Evolutionary conservation across 2,329 filamentous ascomycete genomes (phyloP).

Genomic region (Pseudogymnoascus sp.): DNA sequence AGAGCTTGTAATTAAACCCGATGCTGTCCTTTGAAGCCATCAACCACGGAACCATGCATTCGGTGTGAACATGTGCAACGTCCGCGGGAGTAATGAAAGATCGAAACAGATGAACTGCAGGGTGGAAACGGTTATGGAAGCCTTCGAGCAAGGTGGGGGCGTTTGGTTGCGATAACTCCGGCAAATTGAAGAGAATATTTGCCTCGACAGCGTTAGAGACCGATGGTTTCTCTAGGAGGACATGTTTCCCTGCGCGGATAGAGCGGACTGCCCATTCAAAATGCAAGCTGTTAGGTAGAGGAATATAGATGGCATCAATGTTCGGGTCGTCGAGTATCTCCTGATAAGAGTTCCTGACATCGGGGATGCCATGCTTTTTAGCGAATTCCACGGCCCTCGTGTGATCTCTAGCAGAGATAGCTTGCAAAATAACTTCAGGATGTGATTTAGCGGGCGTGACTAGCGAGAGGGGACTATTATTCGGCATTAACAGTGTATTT

Average conservation of each 20-base stretch:
- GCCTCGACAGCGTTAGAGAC: constrained; percentile 38
- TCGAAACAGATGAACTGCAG: constrained; percentile 35
- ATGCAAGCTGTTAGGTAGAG: constrained; percentile 35
- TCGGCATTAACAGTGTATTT: background rate
- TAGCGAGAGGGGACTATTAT: constrained; percentile 30
- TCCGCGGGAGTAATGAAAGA: constrained; percentile 30
- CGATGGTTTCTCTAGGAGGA: constrained; percentile 45
- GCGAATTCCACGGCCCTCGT: constrained; percentile 39
- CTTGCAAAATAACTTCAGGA: constrained; percentile 42
- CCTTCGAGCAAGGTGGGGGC: constrained; percentile 43
- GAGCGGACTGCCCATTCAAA: constrained; percentile 40
- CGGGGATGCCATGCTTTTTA: constrained; percentile 41
- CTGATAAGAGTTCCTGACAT: constrained; percentile 41
- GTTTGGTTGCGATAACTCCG: constrained; percentile 24
- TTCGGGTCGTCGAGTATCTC: constrained; percentile 34
- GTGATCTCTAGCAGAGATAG: constrained; percentile 41
- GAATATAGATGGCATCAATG: constrained; percentile 43
- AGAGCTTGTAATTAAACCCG: constrained; percentile 33
- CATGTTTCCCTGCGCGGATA: constrained; percentile 41
- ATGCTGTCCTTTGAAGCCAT: constrained; percentile 31
- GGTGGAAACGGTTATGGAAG: constrained; percentile 42
- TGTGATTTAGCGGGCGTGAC: constrained; percentile 42
- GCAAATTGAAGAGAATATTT: constrained; percentile 34
- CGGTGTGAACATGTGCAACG: constrained; percentile 29
- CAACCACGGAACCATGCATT: constrained; percentile 26